Evolutionary conservation across 2,329 filamentous ascomycete species (phyloP).

Genomic region (Aspergillus aculeatinus): DNA sequence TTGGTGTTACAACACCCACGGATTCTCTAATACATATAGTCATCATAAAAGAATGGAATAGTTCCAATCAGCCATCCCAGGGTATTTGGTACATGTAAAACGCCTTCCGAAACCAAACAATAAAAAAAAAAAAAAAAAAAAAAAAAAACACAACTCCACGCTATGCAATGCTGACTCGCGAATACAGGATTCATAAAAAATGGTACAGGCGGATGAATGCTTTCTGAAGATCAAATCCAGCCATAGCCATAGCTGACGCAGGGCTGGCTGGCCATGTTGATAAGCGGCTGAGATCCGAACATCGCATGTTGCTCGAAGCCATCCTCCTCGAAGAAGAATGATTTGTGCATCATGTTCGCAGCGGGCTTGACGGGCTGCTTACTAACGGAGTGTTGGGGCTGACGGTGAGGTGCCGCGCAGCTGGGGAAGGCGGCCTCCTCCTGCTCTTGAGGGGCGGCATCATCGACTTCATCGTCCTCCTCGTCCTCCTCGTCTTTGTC

Average conservation of each 20-base stretch:
- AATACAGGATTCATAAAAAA: constrained; percentile 15
- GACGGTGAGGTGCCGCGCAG: background rate
- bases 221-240: constrained; percentile 28
- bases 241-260: constrained; percentile 38
- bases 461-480: constrained; percentile 35
- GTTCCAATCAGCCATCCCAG: constrained; percentile 20
- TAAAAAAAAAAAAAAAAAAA: constrained; percentile 16
- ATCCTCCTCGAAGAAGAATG: constrained; percentile 37
- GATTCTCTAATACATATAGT: constrained; percentile 16
- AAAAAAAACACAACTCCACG: constrained; percentile 24
- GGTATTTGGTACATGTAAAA: constrained; percentile 29
- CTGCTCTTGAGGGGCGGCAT: constrained; percentile 18
- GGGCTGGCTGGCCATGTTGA: constrained; percentile 27
- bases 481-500: constrained; percentile 61
- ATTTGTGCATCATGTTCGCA: constrained; percentile 30
- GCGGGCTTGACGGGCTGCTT: constrained; percentile 25
- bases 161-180: constrained; percentile 31
- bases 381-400: background rate
- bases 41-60: constrained; percentile 5
- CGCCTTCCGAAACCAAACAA: constrained; percentile 12
- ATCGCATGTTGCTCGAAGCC: constrained; percentile 25
- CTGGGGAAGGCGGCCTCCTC: constrained; percentile 12
- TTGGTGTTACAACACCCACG: background rate
- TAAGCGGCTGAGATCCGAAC: constrained; percentile 26
- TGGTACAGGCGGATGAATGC: constrained; percentile 5